Conservation (phyloP, 768 basidiomycete species). For the Cystobasidium onofrii region DNA sequence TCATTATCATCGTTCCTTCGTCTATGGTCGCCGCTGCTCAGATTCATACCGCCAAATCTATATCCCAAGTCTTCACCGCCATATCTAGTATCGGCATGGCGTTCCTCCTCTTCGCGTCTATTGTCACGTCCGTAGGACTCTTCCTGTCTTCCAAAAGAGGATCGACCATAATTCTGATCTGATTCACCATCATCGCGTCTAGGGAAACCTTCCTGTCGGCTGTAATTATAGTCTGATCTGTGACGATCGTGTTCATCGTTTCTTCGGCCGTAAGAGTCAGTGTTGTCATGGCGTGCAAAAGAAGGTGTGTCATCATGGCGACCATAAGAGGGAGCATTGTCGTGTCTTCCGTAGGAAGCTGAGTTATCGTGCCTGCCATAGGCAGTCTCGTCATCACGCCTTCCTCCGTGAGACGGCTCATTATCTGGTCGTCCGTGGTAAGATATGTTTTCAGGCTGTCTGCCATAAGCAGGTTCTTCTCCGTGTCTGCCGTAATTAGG, state of each 20-base stretch:
- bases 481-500: not conserved
- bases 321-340: not conserved
- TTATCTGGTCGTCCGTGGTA: not conserved
- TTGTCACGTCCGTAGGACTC: not conserved
- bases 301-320: not conserved
- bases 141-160: not conserved
- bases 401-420: not conserved
- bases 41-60: not conserved
- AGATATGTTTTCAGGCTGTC: not conserved
- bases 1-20: not conserved
- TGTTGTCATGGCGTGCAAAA: not conserved
- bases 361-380: not conserved
- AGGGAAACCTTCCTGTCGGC: not conserved
- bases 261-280: not conserved
- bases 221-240: not conserved
- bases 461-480: not conserved
- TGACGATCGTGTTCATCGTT: not conserved
- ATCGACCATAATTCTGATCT: not conserved
- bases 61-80: not conserved
- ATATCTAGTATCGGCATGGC: not conserved
- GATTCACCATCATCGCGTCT: not conserved
- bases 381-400: not conserved
- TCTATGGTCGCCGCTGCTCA: not conserved
- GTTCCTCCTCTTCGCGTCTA: not conserved
- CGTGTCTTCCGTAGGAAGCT: not conserved